These are phyloP conservation scores for Talaromyces thailandensis DNA, from an alignment of 495 filamentous ascomycete genomes.

Conservation along the genomic window DNA sequence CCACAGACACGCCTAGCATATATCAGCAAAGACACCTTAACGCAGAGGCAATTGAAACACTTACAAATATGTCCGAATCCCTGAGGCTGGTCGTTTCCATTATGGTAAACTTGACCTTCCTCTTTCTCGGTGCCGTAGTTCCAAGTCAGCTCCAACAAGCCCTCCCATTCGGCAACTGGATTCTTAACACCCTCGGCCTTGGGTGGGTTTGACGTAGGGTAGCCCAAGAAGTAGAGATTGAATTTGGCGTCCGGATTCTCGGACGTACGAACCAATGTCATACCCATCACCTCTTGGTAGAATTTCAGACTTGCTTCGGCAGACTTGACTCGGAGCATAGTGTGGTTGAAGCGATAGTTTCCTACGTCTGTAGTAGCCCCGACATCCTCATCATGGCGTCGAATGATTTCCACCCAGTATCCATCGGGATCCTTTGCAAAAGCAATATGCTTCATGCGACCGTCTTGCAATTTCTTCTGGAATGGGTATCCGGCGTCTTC, in stretches of 20 bases:
- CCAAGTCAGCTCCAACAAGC: slow-evolving; percentile 86
- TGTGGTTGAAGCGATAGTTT: slow-evolving; percentile 52
- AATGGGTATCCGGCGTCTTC: slow-evolving; percentile 86
- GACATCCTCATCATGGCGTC: slow-evolving; percentile 44
- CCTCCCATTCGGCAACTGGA: slow-evolving; percentile 60
- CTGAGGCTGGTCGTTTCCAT: slow-evolving; percentile 84
- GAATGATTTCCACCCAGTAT: slow-evolving; percentile 78
- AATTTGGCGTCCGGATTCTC: slow-evolving; percentile 67
- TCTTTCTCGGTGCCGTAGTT: slow-evolving; percentile 96
- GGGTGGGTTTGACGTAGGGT: slow-evolving; percentile 40
- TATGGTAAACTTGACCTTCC: slow-evolving; percentile 74
- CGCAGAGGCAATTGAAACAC: slow-evolving; percentile 18
- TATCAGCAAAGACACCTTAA: slow-evolving; percentile 13
- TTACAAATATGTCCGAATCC: slow-evolving; percentile 88
- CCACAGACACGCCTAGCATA: slow-evolving; percentile 64
- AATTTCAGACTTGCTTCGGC: slow-evolving; percentile 74
- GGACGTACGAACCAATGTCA: slow-evolving; percentile 64
- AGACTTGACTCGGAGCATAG: slow-evolving; percentile 94
- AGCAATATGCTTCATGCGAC: slow-evolving; percentile 79
- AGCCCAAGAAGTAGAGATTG: slow-evolving; percentile 90
- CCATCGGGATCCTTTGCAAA: slow-evolving; percentile 91
- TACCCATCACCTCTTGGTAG: slow-evolving; percentile 85
- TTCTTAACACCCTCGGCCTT: slow-evolving; percentile 44
- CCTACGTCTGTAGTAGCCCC: slow-evolving; percentile 39
- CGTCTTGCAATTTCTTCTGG: slow-evolving; percentile 88